phyloP scores from a whole-genome alignment of 306 rosid genomes.

The Lithocarpus polystachyus region DNA sequence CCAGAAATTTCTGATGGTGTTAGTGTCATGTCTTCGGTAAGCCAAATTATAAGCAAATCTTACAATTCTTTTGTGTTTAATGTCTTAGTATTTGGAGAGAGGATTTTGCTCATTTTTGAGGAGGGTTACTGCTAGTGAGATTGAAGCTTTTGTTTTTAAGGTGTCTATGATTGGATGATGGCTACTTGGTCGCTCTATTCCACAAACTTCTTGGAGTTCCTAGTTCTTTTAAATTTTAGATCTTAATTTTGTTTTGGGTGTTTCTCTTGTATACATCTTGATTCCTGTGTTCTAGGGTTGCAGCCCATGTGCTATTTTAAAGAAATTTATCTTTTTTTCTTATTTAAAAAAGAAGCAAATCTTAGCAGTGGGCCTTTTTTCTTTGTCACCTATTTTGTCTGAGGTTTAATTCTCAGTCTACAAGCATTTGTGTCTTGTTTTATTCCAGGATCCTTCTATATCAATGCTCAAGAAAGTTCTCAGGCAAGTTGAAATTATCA shows the following conservation, averaged over 20 bases:
- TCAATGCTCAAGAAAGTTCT: conserved; percentile 75
- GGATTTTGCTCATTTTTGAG: too few species aligned
- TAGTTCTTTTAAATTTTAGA: too few species aligned
- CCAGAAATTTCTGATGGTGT: conserved; percentile 98
- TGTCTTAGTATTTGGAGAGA: too few species aligned
- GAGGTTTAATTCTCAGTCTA: background rate
- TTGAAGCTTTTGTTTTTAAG: too few species aligned
- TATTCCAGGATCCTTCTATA: conserved; percentile 78
- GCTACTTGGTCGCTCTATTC: background rate
- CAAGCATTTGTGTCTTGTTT: background rate
- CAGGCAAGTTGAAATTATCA: conserved; percentile 63
- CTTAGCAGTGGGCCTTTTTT: too few species aligned
- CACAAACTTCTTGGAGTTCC: too few species aligned
- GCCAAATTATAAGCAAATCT: conserved; percentile 23
- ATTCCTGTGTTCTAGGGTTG: background rate
- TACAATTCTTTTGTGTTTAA: background rate
- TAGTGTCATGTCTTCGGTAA: conserved; percentile 78
- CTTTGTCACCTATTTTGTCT: background rate
- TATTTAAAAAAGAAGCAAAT: too few species aligned
- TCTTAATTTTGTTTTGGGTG: background rate
- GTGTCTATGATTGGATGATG: background rate
- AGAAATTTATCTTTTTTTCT: too few species aligned
- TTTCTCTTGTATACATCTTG: background rate
- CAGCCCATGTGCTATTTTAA: too few species aligned
- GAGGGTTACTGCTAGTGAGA: too few species aligned